These are phyloP conservation scores for Pestalotiopsis sp. DNA, from an alignment of 2,329 filamentous ascomycete genomes.

Conservation along the genomic window DNA sequence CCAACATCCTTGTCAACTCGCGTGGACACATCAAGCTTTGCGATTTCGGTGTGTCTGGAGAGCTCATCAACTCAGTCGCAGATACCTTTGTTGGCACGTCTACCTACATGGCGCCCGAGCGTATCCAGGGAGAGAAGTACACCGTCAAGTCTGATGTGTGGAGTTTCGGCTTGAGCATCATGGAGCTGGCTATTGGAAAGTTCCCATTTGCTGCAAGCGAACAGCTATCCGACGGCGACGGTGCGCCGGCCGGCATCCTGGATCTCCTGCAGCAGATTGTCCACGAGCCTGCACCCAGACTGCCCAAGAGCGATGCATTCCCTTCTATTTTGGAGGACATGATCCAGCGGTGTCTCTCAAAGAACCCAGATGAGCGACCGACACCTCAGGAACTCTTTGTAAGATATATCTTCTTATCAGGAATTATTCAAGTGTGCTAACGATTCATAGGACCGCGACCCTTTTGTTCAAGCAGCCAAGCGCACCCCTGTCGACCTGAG, in stretches of 20 bases:
- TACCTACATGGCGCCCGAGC: conserved; percentile 98
- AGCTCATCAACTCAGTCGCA: conserved; percentile 95
- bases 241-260: conserved; percentile 89
- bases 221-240: conserved; percentile 71
- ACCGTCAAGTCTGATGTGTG: conserved; percentile 98
- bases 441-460: conserved; percentile 74
- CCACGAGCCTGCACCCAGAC: conserved; percentile 87
- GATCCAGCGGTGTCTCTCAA: conserved; percentile 93
- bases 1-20: conserved; percentile 96
- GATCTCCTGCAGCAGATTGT: conserved; percentile 97
- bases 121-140: conserved; percentile 96
- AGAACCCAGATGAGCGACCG: conserved; percentile 84
- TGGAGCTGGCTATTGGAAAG: conserved; percentile 96
- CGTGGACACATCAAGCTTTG: conserved; percentile 94
- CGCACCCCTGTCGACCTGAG: conserved; percentile 91
- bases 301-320: conserved; percentile 97
- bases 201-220: conserved; percentile 88
- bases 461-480: conserved; percentile 95
- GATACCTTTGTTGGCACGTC: conserved; percentile 98
- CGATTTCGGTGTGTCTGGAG: conserved; percentile 98
- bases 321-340: conserved; percentile 93
- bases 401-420: conserved; percentile 39
- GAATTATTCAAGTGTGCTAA: conserved; percentile 24
- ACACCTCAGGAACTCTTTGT: conserved; percentile 94
- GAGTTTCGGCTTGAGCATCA: conserved; percentile 93